Evolutionary conservation across 495 filamentous ascomycete genomes (phyloP).

Genomic region (Pseudoneurospora amorphoporcata): DNA sequence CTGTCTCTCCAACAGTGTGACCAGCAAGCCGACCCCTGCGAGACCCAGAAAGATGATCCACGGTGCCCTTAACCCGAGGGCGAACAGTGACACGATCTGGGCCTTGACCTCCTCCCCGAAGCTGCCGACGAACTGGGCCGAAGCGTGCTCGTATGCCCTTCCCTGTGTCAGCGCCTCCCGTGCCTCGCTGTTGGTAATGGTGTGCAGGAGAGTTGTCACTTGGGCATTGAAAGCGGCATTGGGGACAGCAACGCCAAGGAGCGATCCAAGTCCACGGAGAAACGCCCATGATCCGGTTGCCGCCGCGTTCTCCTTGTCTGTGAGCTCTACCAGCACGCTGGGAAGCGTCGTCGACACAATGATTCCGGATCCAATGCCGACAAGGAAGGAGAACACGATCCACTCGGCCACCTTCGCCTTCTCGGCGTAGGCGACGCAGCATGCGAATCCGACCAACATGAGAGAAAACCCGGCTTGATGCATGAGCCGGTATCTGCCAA

Average conservation of each 20-base stretch:
- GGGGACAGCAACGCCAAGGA: slow-evolving; percentile 41
- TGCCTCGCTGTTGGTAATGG: background rate
- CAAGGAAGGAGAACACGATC: slow-evolving; percentile 23
- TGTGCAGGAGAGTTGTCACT: slow-evolving; percentile 6
- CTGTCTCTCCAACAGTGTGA: slow-evolving; percentile 26
- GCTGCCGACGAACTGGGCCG: slow-evolving; percentile 7
- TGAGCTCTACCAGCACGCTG: slow-evolving; percentile 19
- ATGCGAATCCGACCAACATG: slow-evolving; percentile 29
- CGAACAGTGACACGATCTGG: slow-evolving; percentile 5
- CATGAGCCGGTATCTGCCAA: slow-evolving; percentile 36
- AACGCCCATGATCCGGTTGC: slow-evolving; percentile 38
- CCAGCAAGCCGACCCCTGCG: slow-evolving; percentile 11
- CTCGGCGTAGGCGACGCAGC: slow-evolving; percentile 26
- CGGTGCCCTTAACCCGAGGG: slow-evolving; percentile 2
- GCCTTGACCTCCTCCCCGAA: background rate
- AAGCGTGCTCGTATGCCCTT: slow-evolving; percentile 15
- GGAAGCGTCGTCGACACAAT: slow-evolving; percentile 23
- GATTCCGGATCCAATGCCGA: slow-evolving; percentile 25
- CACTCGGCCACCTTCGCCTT: slow-evolving; percentile 16
- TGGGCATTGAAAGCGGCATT: slow-evolving; percentile 39
- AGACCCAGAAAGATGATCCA: slow-evolving; percentile 13
- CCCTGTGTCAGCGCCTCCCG: slow-evolving; percentile 2
- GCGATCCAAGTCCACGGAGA: slow-evolving; percentile 33
- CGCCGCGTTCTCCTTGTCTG: slow-evolving; percentile 32
- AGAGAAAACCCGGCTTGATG: slow-evolving; percentile 29